phyloP scores from a whole-genome alignment of 768 basidiomycete genomes.

The Termitomyces eurrhizus region DNA sequence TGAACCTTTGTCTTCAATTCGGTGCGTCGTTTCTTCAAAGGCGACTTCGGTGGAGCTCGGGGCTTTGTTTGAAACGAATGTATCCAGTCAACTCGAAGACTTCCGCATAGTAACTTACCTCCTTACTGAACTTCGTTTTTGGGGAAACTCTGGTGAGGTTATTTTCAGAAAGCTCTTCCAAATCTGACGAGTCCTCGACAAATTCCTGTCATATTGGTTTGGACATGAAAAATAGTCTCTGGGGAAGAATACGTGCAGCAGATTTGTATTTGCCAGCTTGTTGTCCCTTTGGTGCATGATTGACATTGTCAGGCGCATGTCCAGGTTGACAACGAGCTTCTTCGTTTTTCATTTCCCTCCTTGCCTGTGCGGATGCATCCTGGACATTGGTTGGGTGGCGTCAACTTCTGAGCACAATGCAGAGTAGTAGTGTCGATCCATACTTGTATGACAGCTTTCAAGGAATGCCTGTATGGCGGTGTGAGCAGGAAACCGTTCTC shows the following conservation, averaged over 20 bases:
- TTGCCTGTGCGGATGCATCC: constrained; percentile 14
- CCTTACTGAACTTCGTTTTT: not conserved
- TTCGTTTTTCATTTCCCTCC: constrained; percentile 5
- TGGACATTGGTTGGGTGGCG: not conserved
- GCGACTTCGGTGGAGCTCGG: not conserved
- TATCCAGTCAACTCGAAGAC: not conserved
- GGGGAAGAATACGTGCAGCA: constrained; percentile 20
- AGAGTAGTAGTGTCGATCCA: constrained; percentile 27
- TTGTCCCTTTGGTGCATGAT: not conserved
- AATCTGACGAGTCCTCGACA: constrained; percentile 35
- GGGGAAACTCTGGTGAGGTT: not conserved
- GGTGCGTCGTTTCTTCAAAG: constrained; percentile 8
- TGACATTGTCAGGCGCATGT: not conserved
- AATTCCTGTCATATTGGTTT: constrained; percentile 23
- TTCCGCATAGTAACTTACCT: not conserved
- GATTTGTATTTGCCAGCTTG: constrained; percentile 30
- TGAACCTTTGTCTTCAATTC: not conserved
- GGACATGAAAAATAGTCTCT: not conserved
- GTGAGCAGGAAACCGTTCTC: constrained; percentile 38
- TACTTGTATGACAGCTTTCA: constrained; percentile 40
- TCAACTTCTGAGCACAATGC: not conserved
- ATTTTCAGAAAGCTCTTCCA: constrained; percentile 22
- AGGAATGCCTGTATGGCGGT: constrained; percentile 38
- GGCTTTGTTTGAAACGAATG: not conserved
- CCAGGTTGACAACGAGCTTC: not conserved